phyloP scores from a whole-genome alignment of 805 yeast species.

The Saccharomycopsis sp. region DNA sequence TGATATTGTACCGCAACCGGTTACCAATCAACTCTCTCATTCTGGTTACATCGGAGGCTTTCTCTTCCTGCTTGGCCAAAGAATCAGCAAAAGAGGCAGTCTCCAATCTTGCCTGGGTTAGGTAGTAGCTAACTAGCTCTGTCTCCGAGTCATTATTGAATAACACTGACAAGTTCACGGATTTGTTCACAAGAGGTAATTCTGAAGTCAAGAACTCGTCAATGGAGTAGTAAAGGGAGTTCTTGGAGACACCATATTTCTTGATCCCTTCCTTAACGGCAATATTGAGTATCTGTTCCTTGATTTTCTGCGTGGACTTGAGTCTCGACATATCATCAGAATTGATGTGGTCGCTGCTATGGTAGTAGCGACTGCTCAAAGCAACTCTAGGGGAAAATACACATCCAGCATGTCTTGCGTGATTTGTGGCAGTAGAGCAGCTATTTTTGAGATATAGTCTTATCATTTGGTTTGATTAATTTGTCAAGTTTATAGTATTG shows the following conservation, averaged over 20 bases:
- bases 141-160: constrained; percentile 4
- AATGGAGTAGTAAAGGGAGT: constrained; percentile 8
- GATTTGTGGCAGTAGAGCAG: background rate
- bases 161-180: constrained; percentile 7
- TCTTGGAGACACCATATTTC: constrained; percentile 10
- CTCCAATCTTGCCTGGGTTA: constrained; percentile 7
- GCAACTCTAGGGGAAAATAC: background rate
- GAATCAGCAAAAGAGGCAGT: constrained; percentile 3
- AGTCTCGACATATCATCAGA: background rate
- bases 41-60: constrained; percentile 18
- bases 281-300: constrained; percentile 6
- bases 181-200: background rate
- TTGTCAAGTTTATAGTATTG: background rate
- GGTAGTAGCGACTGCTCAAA: constrained; percentile 2
- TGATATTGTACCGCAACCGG: constrained; percentile 30
- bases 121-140: constrained; percentile 9
- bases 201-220: background rate
- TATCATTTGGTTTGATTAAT: background rate
- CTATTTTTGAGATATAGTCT: background rate
- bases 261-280: constrained; percentile 8
- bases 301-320: constrained; percentile 1
- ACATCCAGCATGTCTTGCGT: background rate
- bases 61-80: constrained; percentile 6
- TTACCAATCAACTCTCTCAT: constrained; percentile 39
- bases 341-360: constrained; percentile 12